phyloP scores from a whole-genome alignment of 768 basidiomycete genomes.

The Trametes elegans region DNA sequence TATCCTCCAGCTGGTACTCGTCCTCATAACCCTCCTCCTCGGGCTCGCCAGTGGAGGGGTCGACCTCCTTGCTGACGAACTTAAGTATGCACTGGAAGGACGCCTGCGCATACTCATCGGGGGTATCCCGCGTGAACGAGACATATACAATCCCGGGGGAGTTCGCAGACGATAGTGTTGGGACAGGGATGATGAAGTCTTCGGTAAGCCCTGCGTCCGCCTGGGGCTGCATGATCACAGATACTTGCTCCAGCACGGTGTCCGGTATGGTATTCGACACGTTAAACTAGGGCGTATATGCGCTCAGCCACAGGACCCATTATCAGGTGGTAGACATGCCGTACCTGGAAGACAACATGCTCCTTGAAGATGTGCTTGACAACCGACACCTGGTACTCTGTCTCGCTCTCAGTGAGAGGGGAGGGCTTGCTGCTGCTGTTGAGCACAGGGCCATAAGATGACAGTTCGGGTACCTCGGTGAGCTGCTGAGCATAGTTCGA shows the following conservation, averaged over 20 bases:
- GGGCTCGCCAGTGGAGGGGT: slow-evolving; percentile 91
- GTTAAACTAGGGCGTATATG: slow-evolving; percentile 70
- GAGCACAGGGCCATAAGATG: slow-evolving; percentile 79
- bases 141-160: slow-evolving; percentile 91
- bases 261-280: slow-evolving; percentile 96
- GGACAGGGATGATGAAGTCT: slow-evolving; percentile 90
- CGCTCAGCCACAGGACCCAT: neutral
- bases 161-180: slow-evolving; percentile 60
- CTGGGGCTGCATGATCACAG: slow-evolving; percentile 86
- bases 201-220: slow-evolving; percentile 77
- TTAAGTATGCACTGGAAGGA: slow-evolving; percentile 91
- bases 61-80: slow-evolving; percentile 96
- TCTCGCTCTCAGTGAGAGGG: slow-evolving; percentile 93
- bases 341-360: slow-evolving; percentile 94
- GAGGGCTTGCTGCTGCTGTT: slow-evolving; percentile 79
- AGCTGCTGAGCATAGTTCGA: slow-evolving; percentile 88
- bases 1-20: slow-evolving; percentile 96
- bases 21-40: slow-evolving; percentile 99
- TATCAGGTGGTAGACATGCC: slow-evolving; percentile 26
- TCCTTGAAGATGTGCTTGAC: slow-evolving; percentile 97
- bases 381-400: slow-evolving; percentile 95
- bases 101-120: slow-evolving; percentile 73
- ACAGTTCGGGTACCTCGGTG: slow-evolving; percentile 81
- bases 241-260: slow-evolving; percentile 91
- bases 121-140: slow-evolving; percentile 82